Evolutionary conservation across 352 stramenopile species (phyloP), one percentile per base, ranked within the genome.

Genomic region (Phytophthora citrophthora): DNA sequence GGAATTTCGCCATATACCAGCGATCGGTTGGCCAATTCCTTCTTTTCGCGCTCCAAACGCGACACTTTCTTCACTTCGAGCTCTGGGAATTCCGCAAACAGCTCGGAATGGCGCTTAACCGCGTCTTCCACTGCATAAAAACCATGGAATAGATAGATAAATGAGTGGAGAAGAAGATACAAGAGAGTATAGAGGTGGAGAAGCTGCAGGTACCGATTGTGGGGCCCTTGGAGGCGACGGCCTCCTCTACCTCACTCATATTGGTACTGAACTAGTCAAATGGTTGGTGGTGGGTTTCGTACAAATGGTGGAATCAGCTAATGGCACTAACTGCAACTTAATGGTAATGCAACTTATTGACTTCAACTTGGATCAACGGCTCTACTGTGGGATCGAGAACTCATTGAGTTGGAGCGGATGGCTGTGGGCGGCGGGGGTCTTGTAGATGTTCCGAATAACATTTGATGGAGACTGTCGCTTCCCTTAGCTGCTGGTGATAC

Each of bases 1-100:
- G 74, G 78, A 46, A 90, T 87, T 45, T 90, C 81, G 13, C 81
- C 81, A 39, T 90, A 90, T 15, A 79, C 77, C 12, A 90, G 78
- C 60, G 81, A 90, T 13, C 81, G 76, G 29, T 87, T 87, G 18
- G 74, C 67, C 50, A 88, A 66, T 40, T 84, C 76, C 56, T 88
- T 90, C 45, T 80, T 77, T 64, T 90, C 81, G 27, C 81, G 81
- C 70, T 90, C 81, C 40, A 87, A 61, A 5, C 81, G 67, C 53
- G 81, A 90, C 52, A 87, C 78, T 49, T 71, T 77, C 61, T 90
- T 90, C 15, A 66, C 81, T 26, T 72, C 63, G 1, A 60, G 56
- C 57, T 90, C 81, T 4, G 79, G 70, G 34, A 71, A 81, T 54
- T 74, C 68, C 13, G 41, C 51, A 36, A 89, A 90, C 45, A 90